Evolutionary conservation across 176 grass and related monocot species (phyloP).

Genomic region (Oryza australiensis): DNA sequence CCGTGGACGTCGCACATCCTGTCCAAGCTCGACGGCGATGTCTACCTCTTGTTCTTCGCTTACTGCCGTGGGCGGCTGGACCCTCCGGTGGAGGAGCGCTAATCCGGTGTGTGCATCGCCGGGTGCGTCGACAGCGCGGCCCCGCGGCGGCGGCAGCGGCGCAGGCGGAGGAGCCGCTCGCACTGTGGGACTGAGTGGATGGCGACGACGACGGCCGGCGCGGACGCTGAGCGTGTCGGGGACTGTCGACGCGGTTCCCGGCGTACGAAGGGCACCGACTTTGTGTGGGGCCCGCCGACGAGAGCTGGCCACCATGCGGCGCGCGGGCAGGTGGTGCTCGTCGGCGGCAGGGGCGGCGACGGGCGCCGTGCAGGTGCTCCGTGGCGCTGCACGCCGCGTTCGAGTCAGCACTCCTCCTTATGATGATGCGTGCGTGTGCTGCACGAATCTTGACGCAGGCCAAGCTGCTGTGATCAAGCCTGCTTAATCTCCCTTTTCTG

Average conservation of each 20-base stretch:
- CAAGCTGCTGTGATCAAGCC: no score
- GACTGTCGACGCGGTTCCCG: conserved; percentile 41
- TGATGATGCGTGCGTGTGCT: no score
- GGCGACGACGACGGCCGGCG: not conserved
- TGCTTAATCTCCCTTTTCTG: no score
- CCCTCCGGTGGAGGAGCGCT: conserved; percentile 26
- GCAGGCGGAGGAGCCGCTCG: conserved; percentile 22
- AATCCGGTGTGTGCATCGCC: conserved; percentile 45
- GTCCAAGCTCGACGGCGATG: conserved; percentile 40
- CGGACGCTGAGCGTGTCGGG: conserved; percentile 20
- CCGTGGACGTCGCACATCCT: conserved; percentile 38
- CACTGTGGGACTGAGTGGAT: conserved; percentile 37
- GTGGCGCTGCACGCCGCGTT: conserved; percentile 23
- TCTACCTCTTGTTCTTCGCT: conserved; percentile 43
- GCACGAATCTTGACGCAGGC: no score
- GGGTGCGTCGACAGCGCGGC: not conserved
- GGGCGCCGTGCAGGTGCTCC: conserved; percentile 27
- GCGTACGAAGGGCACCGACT: conserved; percentile 45
- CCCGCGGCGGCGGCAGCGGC: not conserved
- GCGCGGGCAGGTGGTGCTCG: conserved; percentile 37
- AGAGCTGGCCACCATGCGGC: conserved; percentile 49
- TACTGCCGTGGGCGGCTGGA: conserved; percentile 44
- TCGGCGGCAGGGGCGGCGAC: not conserved
- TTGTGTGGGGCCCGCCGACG: conserved; percentile 39
- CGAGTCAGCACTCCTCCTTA: not conserved